Percentiles rank a stretch among this genome's conserved stretches.
Evolutionary conservation across 768 basidiomycete genomes (phyloP).

Genomic region (Lentinula edodes): DNA sequence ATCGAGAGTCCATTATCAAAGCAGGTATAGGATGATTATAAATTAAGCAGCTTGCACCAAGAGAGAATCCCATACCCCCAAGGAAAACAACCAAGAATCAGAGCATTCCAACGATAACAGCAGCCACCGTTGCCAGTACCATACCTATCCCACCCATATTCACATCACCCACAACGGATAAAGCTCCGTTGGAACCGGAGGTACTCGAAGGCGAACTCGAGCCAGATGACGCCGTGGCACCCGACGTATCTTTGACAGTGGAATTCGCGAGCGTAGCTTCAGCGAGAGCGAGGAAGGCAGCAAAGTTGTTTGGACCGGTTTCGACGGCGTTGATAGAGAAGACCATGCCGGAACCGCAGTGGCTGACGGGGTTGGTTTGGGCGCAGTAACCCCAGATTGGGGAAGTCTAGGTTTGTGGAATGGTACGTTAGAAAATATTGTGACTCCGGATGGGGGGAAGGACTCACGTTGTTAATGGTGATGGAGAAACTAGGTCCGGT

Average conservation of each 20-base stretch:
- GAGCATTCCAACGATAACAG: background rate
- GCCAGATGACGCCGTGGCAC: background rate
- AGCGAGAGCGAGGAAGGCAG: slow-evolving; percentile 37
- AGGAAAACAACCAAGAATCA: too few relatives aligned
- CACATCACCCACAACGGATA: background rate
- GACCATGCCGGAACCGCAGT: slow-evolving; percentile 47
- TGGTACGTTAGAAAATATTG: background rate
- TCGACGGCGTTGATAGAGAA: slow-evolving; percentile 55
- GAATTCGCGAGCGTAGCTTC: slow-evolving; percentile 10
- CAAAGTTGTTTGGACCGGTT: slow-evolving; percentile 45
- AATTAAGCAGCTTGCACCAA: too few relatives aligned
- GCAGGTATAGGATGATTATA: too few relatives aligned
- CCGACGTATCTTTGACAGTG: background rate
- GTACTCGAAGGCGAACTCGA: background rate
- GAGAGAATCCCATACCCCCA: too few relatives aligned
- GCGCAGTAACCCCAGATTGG: slow-evolving; percentile 60
- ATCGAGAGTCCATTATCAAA: too few relatives aligned
- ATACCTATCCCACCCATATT: background rate
- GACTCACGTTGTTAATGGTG: slow-evolving; percentile 38
- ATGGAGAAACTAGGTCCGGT: slow-evolving; percentile 39
- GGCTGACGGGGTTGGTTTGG: slow-evolving; percentile 42
- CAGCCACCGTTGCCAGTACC: too few relatives aligned
- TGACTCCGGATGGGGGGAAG: background rate
- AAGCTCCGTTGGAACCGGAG: background rate
- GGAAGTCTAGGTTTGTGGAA: slow-evolving; percentile 23